Evolutionary conservation across 1,139 yeast genomes (phyloP), one percentile per base, ranked within the genome.

Genomic region (Neolecta irregularis): DNA sequence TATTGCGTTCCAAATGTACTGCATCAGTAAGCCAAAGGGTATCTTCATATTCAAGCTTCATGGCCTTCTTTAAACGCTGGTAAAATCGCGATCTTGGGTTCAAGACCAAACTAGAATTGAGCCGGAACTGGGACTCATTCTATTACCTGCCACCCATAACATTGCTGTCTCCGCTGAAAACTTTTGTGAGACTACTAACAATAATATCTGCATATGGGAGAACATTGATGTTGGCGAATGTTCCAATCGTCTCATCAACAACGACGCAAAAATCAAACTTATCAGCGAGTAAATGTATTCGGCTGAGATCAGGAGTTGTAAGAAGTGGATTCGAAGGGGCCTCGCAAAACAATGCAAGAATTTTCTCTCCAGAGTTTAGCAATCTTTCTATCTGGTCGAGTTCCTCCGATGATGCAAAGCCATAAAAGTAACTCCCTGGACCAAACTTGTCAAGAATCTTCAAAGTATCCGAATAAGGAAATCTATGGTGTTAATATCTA

Each of bases 221-320:
- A 2, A 79, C 81, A 48, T 80, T 80, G 36, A 81, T 69, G 54
- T 88, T 88, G 43, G 78, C 65, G 50, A 81, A 75, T 49, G 88
- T 88, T 15, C 95, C 96, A 19, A 83, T 78, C 1, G 96, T 88
- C 51, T 88, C 96, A 55, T 88, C 98, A 26, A 88, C 74, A 11
- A 80, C 80, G 28, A 88, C 71, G 6, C 74, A 74, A 55, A 88
- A 88, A 2, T 67, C 64, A 55, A 65, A 78, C 48, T 73, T 62
- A 43, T 72, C 72, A 4, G 93, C 74, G 42, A 88, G 63, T 39
- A 62, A 51, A 40, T 74, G 67, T 38, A 83, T 67, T 46, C 71
- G 66, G 35, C 54, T 54, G 49, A 88, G 61, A 52, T 88, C 71
- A 1, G 95, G 93, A 24, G 93, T 74, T 49, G 73, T 77, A 46